Evolutionary conservation across 2,329 filamentous ascomycete species (phyloP).

Genomic region (Seiridium cupressi): DNA sequence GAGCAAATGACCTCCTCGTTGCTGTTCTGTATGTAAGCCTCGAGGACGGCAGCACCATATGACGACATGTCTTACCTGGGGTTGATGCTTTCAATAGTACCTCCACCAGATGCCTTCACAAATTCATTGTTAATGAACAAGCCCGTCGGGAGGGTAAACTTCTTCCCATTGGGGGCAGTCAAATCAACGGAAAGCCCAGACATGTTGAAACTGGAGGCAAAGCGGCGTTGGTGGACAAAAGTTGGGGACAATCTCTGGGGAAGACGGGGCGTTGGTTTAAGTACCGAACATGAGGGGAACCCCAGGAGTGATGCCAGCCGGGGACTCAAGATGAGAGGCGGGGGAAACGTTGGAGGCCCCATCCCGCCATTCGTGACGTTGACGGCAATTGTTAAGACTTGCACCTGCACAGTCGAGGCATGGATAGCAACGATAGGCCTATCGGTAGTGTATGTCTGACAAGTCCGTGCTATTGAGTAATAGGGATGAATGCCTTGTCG

Average conservation of each 20-base stretch:
- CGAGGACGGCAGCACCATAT: neutral
- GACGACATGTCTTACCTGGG: slow-evolving; percentile 48
- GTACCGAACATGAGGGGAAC: slow-evolving; percentile 1
- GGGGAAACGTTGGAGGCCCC: neutral
- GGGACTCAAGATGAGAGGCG: neutral
- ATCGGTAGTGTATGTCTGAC: neutral
- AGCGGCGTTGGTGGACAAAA: neutral
- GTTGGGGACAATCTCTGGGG: neutral
- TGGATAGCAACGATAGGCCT: neutral
- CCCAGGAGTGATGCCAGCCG: neutral
- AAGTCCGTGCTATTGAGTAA: neutral
- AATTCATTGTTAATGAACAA: slow-evolving; percentile 78
- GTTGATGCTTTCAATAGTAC: slow-evolving; percentile 63
- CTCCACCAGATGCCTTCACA: slow-evolving; percentile 57
- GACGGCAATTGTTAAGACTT: neutral
- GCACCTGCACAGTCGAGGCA: neutral
- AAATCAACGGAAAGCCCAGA: slow-evolving; percentile 47
- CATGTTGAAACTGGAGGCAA: slow-evolving; percentile 19
- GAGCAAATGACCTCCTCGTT: slow-evolving; percentile 61
- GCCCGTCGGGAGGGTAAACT: slow-evolving; percentile 64
- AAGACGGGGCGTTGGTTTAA: neutral
- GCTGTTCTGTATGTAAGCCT: slow-evolving; percentile 15
- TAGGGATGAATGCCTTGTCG: neutral
- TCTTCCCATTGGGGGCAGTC: slow-evolving; percentile 68
- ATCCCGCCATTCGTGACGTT: neutral